phyloP scores from a whole-genome alignment of 192 early-diverging fungal genomes.

The Coemansia sp. region DNA sequence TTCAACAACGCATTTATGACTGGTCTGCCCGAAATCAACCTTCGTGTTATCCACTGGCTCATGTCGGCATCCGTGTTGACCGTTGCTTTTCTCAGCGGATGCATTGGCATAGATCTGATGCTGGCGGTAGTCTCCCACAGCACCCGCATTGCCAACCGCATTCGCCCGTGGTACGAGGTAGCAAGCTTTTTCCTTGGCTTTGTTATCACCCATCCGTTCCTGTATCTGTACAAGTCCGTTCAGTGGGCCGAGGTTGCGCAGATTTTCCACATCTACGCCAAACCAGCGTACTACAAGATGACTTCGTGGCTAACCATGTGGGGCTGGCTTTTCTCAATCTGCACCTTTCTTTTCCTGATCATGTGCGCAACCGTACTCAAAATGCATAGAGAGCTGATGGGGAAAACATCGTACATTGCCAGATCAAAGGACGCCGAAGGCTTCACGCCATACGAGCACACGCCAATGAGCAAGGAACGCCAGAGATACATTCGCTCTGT shows the following conservation, averaged over 20 bases:
- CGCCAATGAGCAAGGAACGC: not conserved
- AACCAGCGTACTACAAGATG: constrained; percentile 22
- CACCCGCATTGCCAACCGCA: constrained; percentile 13
- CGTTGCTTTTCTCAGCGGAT: constrained; percentile 29
- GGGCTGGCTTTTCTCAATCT: constrained; percentile 33
- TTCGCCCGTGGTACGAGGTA: constrained; percentile 34
- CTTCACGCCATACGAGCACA: not conserved
- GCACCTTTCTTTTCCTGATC: constrained; percentile 15
- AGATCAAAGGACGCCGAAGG: not conserved
- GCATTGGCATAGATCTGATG: constrained; percentile 29
- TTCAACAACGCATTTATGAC: constrained; percentile 44
- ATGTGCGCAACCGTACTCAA: not conserved
- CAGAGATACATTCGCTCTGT: constrained; percentile 17
- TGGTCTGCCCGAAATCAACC: constrained; percentile 22
- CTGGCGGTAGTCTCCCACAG: constrained; percentile 7
- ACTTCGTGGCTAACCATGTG: constrained; percentile 48
- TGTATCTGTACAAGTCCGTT: constrained; percentile 39
- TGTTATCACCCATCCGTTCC: constrained; percentile 37
- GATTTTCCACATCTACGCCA: constrained; percentile 33
- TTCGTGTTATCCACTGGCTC: constrained; percentile 46
- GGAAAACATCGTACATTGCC: not conserved
- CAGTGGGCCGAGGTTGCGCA: constrained; percentile 32
- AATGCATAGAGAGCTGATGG: constrained; percentile 2
- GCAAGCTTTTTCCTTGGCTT: constrained; percentile 36
- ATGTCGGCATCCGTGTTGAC: constrained; percentile 41